Percentiles rank a stretch among this genome's conserved stretches.
phyloP scores from a whole-genome alignment of 2,329 filamentous ascomycete genomes.

The Parafenestella ontariensis region DNA sequence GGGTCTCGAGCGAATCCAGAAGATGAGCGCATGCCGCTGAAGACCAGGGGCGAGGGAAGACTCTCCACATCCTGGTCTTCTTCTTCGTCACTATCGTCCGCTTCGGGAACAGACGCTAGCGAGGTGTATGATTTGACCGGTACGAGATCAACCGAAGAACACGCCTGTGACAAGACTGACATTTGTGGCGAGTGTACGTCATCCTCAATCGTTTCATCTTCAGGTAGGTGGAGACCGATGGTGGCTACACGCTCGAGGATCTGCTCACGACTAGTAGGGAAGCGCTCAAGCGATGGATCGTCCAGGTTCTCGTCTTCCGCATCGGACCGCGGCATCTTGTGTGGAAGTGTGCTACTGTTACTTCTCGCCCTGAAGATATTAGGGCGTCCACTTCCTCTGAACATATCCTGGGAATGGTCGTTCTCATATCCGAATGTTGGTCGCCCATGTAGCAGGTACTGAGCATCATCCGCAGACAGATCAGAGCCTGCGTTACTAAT shows the following conservation, averaged over 20 bases:
- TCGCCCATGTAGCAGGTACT: conserved; percentile 7
- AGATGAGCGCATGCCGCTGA: conserved; percentile 9
- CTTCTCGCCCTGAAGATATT: conserved; percentile 28
- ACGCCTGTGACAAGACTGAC: conserved; percentile 36
- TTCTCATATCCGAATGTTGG: conserved; percentile 20
- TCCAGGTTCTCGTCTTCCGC: conserved; percentile 36
- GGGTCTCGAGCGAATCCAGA: conserved; percentile 16
- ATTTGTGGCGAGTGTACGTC: conserved; percentile 30
- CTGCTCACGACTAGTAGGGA: conserved; percentile 36
- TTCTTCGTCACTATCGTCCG: conserved; percentile 26
- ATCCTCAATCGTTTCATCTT: conserved; percentile 30
- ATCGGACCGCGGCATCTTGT: conserved; percentile 37
- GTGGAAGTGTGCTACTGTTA: conserved; percentile 33
- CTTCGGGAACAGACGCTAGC: conserved; percentile 37
- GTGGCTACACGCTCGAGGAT: conserved; percentile 39
- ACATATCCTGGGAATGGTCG: conserved; percentile 12
- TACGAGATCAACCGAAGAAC: conserved; percentile 39
- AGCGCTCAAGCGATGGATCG: conserved; percentile 37
- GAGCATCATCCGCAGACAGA: conserved; percentile 16
- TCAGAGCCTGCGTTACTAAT: conserved; percentile 22
- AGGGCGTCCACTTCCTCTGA: conserved; percentile 12
- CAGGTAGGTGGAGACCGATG: conserved; percentile 33
- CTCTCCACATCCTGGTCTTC: conserved; percentile 25
- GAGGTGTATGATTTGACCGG: conserved; percentile 36
- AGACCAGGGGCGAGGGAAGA: conserved; percentile 27